Evolutionary conservation across 306 rosid genomes (phyloP), one percentile per base, ranked within the genome.

Genomic region (Cajanus cajan): DNA sequence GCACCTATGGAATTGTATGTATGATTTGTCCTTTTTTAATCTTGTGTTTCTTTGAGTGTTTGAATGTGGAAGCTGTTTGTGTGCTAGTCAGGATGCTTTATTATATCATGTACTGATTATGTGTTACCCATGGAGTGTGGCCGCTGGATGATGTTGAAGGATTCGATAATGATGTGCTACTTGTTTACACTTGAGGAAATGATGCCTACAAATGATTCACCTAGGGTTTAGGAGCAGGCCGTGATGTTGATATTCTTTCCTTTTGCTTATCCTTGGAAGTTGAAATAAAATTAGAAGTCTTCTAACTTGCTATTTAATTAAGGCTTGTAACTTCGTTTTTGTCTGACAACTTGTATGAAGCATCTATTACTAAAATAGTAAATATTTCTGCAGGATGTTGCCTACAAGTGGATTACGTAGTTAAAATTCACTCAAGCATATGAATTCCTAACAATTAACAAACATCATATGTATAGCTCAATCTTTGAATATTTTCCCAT

Each of bases 281-380:
- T 10, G 68, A 50, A 15, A 57, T 74, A 21, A 41, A 37, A 22
- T 75, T 15, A 45, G 6, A 52, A 24, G 22, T 65, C 33, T 8
- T 50, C 31, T 77, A 36, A 77, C 79, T n/a, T 58, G 18, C 22
- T 43, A n/a, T 25, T 28, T 61, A 74, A 16, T 13, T 24, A 40
- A 16, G 70, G 24, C 21, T 59, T 57, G 54, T 12, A 61, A 64
- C 62, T 14, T 33, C 4, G 14, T 21, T 74, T 68, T 40, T 7
- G 9, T 82, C 67, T 36, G 71, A 34, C 55, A 41, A 71, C 69
- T 71, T 82, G 65, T 39, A 62, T 19, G 71, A 71, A 71, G 48
- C 61, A 78, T 37, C 58, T 73, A 48, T 14, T 36, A 22, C 13
- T 31, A 24, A 74, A 55, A 74, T 43, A 45, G 7, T 57, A 34